Percentiles rank a stretch among this genome's conserved stretches.
Evolutionary conservation across 805 yeast genomes (phyloP).

Genomic region (Jamesozyma lodderae): DNA sequence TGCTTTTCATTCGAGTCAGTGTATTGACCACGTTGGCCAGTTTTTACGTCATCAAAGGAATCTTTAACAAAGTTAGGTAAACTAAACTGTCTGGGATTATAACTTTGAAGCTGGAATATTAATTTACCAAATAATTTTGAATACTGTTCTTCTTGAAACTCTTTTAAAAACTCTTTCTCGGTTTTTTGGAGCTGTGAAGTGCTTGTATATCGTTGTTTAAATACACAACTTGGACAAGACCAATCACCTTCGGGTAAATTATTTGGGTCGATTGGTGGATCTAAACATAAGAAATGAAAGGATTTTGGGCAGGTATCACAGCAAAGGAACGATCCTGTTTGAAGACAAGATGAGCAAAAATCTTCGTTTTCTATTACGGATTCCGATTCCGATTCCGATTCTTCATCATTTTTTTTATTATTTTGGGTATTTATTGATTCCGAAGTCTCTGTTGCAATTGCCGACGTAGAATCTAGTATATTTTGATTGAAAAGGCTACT

Average conservation of each 20-base stretch:
- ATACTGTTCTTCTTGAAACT: slow-evolving; percentile 4
- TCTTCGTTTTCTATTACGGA: slow-evolving; percentile 59
- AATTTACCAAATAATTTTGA: slow-evolving; percentile 43
- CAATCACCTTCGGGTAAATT: slow-evolving; percentile 79
- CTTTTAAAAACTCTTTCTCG: slow-evolving; percentile 15
- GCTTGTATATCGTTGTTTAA: slow-evolving; percentile 31
- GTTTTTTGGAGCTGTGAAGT: slow-evolving; percentile 15
- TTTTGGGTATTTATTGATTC: not conserved
- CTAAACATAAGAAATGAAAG: slow-evolving; percentile 84
- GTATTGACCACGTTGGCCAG: slow-evolving; percentile 66
- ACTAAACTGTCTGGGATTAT: slow-evolving; percentile 58
- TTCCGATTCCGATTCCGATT: slow-evolving; percentile 23
- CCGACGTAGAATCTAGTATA: slow-evolving; percentile 8
- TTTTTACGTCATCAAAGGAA: slow-evolving; percentile 59
- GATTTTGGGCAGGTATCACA: slow-evolving; percentile 91
- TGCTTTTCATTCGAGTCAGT: slow-evolving; percentile 45
- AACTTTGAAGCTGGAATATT: slow-evolving; percentile 45
- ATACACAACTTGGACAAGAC: slow-evolving; percentile 73
- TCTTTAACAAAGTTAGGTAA: slow-evolving; percentile 66
- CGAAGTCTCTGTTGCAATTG: not conserved
- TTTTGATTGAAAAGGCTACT: slow-evolving; percentile 40
- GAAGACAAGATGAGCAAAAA: slow-evolving; percentile 84
- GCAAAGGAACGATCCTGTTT: slow-evolving; percentile 80
- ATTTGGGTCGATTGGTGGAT: slow-evolving; percentile 77
- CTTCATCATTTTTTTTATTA: not conserved